A percentile compares a stretch with the other conserved stretches of the same genome.
phyloP scores from a whole-genome alignment of 106 monocot genomes.

The Phalaenopsis aphrodite region DNA sequence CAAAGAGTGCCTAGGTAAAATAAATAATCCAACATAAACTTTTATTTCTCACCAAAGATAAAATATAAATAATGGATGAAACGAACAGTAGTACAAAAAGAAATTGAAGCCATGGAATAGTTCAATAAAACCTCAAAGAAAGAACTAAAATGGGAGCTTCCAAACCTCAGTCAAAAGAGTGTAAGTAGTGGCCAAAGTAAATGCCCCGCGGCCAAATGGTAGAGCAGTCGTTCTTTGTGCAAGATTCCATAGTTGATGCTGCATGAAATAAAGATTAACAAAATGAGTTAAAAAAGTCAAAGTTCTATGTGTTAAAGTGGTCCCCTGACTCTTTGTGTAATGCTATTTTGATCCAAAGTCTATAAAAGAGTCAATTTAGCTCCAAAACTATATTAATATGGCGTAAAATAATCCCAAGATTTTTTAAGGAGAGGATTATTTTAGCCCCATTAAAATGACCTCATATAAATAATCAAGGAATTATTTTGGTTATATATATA shows the following conservation, averaged over 20 bases:
- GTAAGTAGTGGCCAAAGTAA: conserved; percentile 80
- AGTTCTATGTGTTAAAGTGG: too few relatives aligned
- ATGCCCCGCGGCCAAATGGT: conserved; percentile 91
- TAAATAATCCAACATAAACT: conserved; percentile 5
- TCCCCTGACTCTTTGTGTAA: too few relatives aligned
- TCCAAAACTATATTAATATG: too few relatives aligned
- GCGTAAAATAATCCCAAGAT: too few relatives aligned
- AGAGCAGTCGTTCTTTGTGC: conserved; percentile 92
- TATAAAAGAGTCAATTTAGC: too few relatives aligned
- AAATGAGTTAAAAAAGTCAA: neutral
- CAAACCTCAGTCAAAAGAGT: conserved; percentile 80
- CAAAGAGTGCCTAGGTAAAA: conserved; percentile 46
- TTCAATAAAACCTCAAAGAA: neutral
- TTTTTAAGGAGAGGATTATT: too few relatives aligned
- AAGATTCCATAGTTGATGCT: conserved; percentile 95
- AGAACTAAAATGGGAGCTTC: neutral
- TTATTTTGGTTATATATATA: too few relatives aligned
- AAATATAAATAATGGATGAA: conserved; percentile 6
- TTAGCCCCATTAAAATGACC: too few relatives aligned
- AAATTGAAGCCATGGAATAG: neutral
- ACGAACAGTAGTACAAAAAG: neutral
- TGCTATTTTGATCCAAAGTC: too few relatives aligned
- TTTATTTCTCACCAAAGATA: neutral
- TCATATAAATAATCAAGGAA: too few relatives aligned
- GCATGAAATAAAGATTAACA: conserved; percentile 6